phyloP scores from a whole-genome alignment of 2,329 filamentous ascomycete species.

The Venturia aucupariae region DNA sequence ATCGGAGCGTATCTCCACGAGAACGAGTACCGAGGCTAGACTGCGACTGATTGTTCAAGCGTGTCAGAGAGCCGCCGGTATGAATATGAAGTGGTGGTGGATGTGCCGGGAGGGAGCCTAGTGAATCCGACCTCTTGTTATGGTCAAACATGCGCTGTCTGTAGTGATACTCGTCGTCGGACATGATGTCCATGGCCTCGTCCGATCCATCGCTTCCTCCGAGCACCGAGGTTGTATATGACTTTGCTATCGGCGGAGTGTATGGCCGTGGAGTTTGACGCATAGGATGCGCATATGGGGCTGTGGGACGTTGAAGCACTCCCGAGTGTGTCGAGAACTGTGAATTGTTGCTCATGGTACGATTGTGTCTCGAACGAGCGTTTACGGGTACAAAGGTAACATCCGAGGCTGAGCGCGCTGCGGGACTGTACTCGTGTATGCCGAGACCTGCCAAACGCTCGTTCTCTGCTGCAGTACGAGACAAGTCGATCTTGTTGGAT shows the following conservation, averaged over 20 bases:
- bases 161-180: conserved; percentile 36
- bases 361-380: conserved; percentile 37
- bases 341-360: conserved; percentile 47
- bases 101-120: conserved; percentile 28
- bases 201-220: conserved; percentile 36
- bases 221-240: conserved; percentile 39
- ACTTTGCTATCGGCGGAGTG: conserved; percentile 43
- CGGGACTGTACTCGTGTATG: conserved; percentile 38
- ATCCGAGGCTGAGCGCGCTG: conserved; percentile 33
- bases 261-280: conserved; percentile 46
- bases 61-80: conserved; percentile 24
- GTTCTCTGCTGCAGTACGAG: conserved; percentile 46
- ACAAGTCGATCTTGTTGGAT: conserved; percentile 43
- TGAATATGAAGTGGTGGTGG: conserved; percentile 29
- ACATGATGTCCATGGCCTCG: conserved; percentile 35
- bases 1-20: conserved; percentile 40
- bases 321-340: conserved; percentile 43
- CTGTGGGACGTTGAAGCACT: conserved; percentile 37
- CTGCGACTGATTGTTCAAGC: conserved; percentile 36
- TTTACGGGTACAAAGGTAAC: conserved; percentile 30
- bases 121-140: conserved; percentile 36
- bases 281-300: conserved; percentile 46
- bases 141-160: conserved; percentile 30
- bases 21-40: conserved; percentile 42
- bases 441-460: conserved; percentile 43